These are phyloP conservation scores for Kitagawia praeruptora DNA, from an alignment of 129 eudicot genomes.

Conservation along the genomic window DNA sequence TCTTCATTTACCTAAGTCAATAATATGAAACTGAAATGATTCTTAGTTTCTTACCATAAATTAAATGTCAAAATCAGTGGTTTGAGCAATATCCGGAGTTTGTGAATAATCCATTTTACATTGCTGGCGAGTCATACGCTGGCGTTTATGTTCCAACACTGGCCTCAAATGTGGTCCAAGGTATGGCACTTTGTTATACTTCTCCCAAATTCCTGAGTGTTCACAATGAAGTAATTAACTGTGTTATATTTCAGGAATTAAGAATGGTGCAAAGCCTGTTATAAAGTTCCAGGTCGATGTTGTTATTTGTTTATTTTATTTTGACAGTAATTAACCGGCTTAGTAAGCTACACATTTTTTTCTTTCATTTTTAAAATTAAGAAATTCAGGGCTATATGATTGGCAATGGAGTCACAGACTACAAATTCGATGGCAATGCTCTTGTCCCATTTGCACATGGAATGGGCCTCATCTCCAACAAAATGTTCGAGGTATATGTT, in stretches of 20 bases:
- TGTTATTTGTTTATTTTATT: neutral
- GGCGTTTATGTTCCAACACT: constrained; percentile 45
- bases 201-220: neutral
- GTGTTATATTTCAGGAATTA: constrained; percentile 16
- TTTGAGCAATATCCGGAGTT: constrained; percentile 42
- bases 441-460: constrained; percentile 36
- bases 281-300: constrained; percentile 30
- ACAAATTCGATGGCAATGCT: constrained; percentile 28
- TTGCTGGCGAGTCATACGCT: constrained; percentile 51
- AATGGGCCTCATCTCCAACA: constrained; percentile 36
- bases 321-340: neutral
- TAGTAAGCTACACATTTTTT: neutral
- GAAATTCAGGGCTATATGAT: constrained; percentile 36
- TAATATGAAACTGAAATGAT: neutral
- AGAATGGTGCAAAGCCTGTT: constrained; percentile 19
- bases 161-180: constrained; percentile 27
- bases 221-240: neutral
- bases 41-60: neutral
- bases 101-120: constrained; percentile 28
- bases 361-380: neutral
- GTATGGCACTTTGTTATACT: constrained; percentile 7
- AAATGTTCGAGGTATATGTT: constrained; percentile 15
- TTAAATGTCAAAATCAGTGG: constrained; percentile 25
- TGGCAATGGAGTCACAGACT: constrained; percentile 39
- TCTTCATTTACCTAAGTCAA: no score